Evolutionary conservation across 352 stramenopile species (phyloP), one percentile per base, ranked within the genome.

Genomic region (Blastocystis sp.): DNA sequence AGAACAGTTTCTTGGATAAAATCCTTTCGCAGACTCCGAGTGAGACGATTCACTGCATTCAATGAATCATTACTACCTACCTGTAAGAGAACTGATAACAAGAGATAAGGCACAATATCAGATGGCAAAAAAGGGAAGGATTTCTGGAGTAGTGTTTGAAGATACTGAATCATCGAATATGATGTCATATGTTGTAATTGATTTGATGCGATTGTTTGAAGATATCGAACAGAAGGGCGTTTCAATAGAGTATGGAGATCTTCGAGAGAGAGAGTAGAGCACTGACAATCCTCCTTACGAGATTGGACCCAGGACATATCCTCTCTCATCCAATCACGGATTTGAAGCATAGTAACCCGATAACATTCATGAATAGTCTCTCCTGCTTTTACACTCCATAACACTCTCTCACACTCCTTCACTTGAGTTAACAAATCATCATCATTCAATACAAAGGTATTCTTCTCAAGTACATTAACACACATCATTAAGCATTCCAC

Each of bases 1-100:
- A 81, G 53, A 24, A 81, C 51, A 7, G 51, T 81, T 19, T 40
- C n/a, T 9, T 81, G 27, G 13, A 81, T 64, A 15, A 44, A 81
- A 3, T 81, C 70, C 22, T 30, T 24, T 54, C 35, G 44, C 3
- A 81, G 35, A 22, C 2, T 48, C 40, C 9, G 3, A 5, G 70
- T 37, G 4, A 81, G 44, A 37, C 33, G 5, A n/a, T 9, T 59
- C 13, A 51, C 70, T n/a, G 53, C 22, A 64, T 81, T 81, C 27
- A 37, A 42, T 15, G 70, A 51, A 17, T 81, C 53, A 24, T 53
- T 35, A 17, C 13, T 42, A 15, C 27, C 22, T 11, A 66, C 44
- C 11, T 62, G 22, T 0, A 81, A 24, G 7, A 81, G 30, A 0
- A 60, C 2, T 9, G 40, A 51, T 0, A 64, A 11, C 6, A 81